Base-by-base conservation (phyloP, 768 basidiomycete genomes). In the Trametes coccinea region DNA sequence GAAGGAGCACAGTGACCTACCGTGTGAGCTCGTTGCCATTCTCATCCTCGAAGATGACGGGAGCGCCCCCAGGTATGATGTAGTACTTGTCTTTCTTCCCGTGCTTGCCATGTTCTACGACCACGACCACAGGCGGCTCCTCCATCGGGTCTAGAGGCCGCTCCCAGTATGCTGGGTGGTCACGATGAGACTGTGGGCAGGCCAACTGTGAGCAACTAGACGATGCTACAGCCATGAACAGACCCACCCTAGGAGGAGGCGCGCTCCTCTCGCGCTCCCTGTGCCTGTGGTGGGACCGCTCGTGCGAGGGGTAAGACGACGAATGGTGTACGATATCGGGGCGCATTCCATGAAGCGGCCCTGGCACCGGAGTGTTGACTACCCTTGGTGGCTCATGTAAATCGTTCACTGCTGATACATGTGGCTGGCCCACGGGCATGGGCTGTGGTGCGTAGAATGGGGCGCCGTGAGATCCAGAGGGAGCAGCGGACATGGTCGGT, bases 21-120 rank as follows among this genome's bases (percentile, higher is more conserved):
- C 87, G 82, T 2, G 82, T 81, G 29, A 88, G 83, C 66, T 86
- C 85, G 56, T 83, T 81, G 22, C 88, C 88, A 17, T 78, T 72
- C 64, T 84, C 82, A 66, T 89, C 88, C 70, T 86, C 80, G 66
- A 90, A 89, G 48, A 89, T 80, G 5, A 89, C 84, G 60, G 84
- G 81, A 61, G 84, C 75, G 22, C 86, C 88, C 16, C 78, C 79
- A 40, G 89, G 88, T 51, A 89, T 80, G 64, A 90, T 82, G 65
- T 89, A 90, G 69, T 78, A 78, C 44, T 67, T 71, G 52, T 73
- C 70, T 48, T 68, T 69, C 57, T 71, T 69, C 48, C 72, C 70
- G 61, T 69, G 49, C 29, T 64, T 64, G 7, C 72, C 72, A 8
- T 68, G 66, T 47, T 73, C 69, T 4, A 73, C 70, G 11, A 73